Percentiles rank a stretch among this genome's conserved stretches.
phyloP scores from a whole-genome alignment of 176 grass and related monocot species.

The Zoysia pacifica region DNA sequence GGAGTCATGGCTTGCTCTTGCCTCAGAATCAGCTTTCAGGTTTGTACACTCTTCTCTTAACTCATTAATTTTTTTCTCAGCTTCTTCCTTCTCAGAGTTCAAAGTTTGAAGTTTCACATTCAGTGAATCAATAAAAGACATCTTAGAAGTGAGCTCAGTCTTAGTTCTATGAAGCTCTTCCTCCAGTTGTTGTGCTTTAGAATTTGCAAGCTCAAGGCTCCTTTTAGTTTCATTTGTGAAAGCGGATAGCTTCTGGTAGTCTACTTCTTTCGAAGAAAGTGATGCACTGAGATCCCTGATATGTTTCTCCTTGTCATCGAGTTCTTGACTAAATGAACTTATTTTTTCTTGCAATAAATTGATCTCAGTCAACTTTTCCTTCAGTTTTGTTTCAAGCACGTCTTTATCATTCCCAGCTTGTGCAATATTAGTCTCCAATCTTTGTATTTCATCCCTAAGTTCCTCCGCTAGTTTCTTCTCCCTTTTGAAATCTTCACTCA shows the following conservation, averaged over 20 bases:
- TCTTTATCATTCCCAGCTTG: slow-evolving; percentile 61
- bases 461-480: slow-evolving; percentile 62
- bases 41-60: slow-evolving; percentile 62
- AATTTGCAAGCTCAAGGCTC: slow-evolving; percentile 64
- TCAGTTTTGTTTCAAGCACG: slow-evolving; percentile 64
- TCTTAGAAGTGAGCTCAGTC: slow-evolving; percentile 62
- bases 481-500: slow-evolving; percentile 66
- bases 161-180: slow-evolving; percentile 60
- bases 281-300: slow-evolving; percentile 63
- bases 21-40: slow-evolving; percentile 65
- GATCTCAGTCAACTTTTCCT: slow-evolving; percentile 59
- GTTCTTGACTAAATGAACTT: slow-evolving; percentile 60
- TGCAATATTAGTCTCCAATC: slow-evolving; percentile 60
- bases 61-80: slow-evolving; percentile 54
- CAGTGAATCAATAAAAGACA: slow-evolving; percentile 67
- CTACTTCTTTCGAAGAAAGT: slow-evolving; percentile 73
- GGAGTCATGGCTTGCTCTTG: slow-evolving; percentile 52
- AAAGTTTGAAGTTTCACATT: slow-evolving; percentile 64
- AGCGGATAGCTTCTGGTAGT: slow-evolving; percentile 54
- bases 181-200: slow-evolving; percentile 67
- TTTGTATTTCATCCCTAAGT: slow-evolving; percentile 70
- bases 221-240: slow-evolving; percentile 54
- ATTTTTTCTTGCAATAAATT: slow-evolving; percentile 66
- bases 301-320: slow-evolving; percentile 61
- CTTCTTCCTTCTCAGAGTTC: slow-evolving; percentile 64